Evolutionary conservation across 2,329 filamentous ascomycete species (phyloP).

Genomic region (Pseudopyricularia cyperi): DNA sequence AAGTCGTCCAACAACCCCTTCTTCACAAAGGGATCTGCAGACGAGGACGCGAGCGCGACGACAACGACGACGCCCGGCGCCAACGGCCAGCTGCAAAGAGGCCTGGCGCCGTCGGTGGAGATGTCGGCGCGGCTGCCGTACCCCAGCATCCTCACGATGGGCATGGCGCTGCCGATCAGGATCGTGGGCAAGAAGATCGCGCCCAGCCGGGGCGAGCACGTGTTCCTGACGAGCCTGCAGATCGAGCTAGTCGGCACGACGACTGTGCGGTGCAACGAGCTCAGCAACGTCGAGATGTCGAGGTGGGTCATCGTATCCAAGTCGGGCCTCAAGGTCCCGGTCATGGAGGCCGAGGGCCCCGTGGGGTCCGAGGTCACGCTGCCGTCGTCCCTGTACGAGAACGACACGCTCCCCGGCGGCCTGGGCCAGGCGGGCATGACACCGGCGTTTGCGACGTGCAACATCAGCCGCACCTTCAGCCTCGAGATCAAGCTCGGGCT

Average conservation of each 20-base stretch:
- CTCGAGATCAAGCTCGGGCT: constrained; percentile 72
- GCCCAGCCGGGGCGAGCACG: constrained; percentile 46
- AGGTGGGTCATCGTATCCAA: constrained; percentile 66
- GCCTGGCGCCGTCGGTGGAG: constrained; percentile 58
- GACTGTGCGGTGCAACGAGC: constrained; percentile 63
- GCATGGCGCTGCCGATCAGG: constrained; percentile 69
- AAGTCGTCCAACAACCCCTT: neutral
- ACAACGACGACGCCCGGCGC: neutral
- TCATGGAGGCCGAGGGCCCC: constrained; percentile 46
- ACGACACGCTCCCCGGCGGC: constrained; percentile 35
- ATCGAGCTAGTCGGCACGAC: constrained; percentile 74
- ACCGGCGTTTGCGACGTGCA: constrained; percentile 80
- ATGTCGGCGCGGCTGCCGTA: constrained; percentile 68
- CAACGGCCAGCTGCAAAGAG: constrained; percentile 8
- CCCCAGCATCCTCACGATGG: constrained; percentile 80
- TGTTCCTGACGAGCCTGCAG: constrained; percentile 69
- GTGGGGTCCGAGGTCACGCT: constrained; percentile 56
- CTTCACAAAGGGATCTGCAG: neutral
- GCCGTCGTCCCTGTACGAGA: constrained; percentile 60
- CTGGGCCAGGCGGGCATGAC: constrained; percentile 38
- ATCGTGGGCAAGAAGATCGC: constrained; percentile 68
- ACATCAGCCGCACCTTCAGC: constrained; percentile 70
- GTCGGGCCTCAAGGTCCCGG: constrained; percentile 56
- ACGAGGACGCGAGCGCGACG: neutral
- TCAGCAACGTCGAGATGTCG: constrained; percentile 54